A percentile compares a stretch with the other conserved stretches of the same genome.
Conservation (phyloP, 2,329 filamentous ascomycete species). For the Epicoccum sorghinum region DNA sequence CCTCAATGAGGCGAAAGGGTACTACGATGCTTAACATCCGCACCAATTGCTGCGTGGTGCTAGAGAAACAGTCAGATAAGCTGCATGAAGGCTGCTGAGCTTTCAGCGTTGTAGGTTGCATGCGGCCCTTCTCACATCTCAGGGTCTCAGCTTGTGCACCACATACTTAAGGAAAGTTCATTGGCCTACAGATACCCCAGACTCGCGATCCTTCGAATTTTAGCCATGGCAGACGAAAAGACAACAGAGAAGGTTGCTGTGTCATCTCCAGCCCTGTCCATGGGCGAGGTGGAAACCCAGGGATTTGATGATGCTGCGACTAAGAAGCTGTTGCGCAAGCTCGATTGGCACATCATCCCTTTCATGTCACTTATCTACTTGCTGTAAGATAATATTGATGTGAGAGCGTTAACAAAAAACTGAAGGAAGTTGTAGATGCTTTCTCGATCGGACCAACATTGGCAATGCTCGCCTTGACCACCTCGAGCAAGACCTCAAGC, state of each 20-base stretch:
- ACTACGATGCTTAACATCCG: conserved; percentile 1
- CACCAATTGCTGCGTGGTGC: background rate
- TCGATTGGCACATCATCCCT: conserved; percentile 63
- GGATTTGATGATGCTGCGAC: conserved; percentile 51
- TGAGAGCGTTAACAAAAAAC: too few relatives aligned
- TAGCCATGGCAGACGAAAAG: conserved; percentile 20
- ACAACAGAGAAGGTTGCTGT: conserved; percentile 12
- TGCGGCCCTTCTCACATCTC: background rate
- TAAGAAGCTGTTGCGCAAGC: conserved; percentile 60
- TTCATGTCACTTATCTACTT: conserved; percentile 64
- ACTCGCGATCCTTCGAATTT: background rate
- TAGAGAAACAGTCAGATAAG: conserved; percentile 6
- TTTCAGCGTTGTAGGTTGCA: conserved; percentile 6
- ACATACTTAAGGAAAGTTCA: conserved; percentile 5
- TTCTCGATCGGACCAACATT: conserved; percentile 60
- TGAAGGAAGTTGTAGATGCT: conserved; percentile 46
- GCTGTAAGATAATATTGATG: conserved; percentile 45
- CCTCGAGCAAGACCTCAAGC: conserved; percentile 44
- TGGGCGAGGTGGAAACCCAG: conserved; percentile 32
- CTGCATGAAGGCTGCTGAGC: conserved; percentile 6
- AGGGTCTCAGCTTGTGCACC: conserved; percentile 4
- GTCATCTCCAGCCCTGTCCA: conserved; percentile 14
- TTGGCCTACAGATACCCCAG: background rate
- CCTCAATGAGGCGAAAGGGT: conserved; percentile 10
- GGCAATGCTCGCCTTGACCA: conserved; percentile 51